Conservation (phyloP, 495 filamentous ascomycete genomes). For the Podospora pseudoanserina region DNA sequence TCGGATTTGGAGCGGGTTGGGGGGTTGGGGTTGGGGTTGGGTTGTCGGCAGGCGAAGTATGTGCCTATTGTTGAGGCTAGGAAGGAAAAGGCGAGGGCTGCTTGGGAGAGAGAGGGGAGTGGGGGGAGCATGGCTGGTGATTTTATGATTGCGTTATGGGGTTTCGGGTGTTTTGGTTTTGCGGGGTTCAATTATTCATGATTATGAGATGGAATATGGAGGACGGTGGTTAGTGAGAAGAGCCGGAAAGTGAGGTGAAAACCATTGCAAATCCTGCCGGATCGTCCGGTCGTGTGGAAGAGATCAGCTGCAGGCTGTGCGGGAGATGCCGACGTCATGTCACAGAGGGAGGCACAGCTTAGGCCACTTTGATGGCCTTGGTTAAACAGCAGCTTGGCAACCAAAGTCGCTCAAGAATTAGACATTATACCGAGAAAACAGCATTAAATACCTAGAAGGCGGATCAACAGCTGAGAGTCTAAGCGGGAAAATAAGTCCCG, state of each 20-base stretch:
- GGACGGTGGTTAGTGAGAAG: not conserved
- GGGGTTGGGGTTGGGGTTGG: conserved; percentile 15
- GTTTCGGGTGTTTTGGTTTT: not conserved
- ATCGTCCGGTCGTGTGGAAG: not conserved
- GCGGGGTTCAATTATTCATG: not conserved
- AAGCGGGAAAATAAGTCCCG: not conserved
- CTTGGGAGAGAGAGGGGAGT: conserved; percentile 13
- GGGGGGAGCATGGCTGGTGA: not conserved
- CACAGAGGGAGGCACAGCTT: not conserved
- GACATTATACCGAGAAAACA: not conserved
- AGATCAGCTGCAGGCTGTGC: not conserved
- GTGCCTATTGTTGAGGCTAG: conserved; percentile 17
- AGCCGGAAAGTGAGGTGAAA: not conserved
- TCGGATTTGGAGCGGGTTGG: conserved; percentile 6
- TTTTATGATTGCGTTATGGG: not conserved
- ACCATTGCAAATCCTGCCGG: not conserved
- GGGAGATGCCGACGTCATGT: not conserved
- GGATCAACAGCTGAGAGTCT: not conserved
- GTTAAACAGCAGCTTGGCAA: not conserved
- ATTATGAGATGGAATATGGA: not conserved
- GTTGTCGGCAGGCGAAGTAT: conserved; percentile 21
- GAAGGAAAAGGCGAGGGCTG: conserved; percentile 14
- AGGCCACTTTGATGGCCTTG: not conserved
- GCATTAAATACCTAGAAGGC: not conserved
- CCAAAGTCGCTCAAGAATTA: not conserved